A percentile compares a stretch with the other conserved stretches of the same genome.
Evolutionary conservation across 805 yeast species (phyloP).

Genomic region (Barnettozyma californica): DNA sequence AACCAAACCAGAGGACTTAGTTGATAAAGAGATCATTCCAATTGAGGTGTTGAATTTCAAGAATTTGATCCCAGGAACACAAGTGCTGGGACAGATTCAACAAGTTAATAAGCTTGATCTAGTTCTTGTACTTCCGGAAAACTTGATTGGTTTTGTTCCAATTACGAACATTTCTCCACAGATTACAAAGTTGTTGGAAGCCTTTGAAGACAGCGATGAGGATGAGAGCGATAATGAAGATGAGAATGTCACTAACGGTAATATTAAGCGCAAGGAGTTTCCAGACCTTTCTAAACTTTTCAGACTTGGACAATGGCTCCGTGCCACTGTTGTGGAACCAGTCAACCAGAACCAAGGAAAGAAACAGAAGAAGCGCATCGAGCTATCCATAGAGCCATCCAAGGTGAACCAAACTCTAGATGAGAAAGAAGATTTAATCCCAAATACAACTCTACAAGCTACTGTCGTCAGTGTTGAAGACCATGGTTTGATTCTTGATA

Average conservation of each 20-base stretch:
- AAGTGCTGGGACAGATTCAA: conserved; percentile 71
- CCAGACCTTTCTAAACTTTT: conserved; percentile 56
- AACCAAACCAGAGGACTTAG: conserved; percentile 16
- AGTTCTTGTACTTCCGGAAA: conserved; percentile 71
- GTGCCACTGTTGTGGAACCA: conserved; percentile 68
- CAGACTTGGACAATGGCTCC: conserved; percentile 76
- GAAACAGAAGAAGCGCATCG: conserved; percentile 53
- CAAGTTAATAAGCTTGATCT: conserved; percentile 59
- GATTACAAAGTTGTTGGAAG: conserved; percentile 52
- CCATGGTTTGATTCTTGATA: conserved; percentile 76
- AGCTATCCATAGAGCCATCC: conserved; percentile 69
- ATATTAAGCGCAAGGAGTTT: conserved; percentile 34
- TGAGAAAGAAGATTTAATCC: conserved; percentile 54
- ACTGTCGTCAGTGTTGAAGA: conserved; percentile 81
- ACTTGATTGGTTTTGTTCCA: conserved; percentile 72
- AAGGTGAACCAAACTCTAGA: conserved; percentile 55
- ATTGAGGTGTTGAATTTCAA: conserved; percentile 62
- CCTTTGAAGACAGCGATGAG: conserved; percentile 40
- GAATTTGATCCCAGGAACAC: conserved; percentile 62
- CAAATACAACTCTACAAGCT: conserved; percentile 68
- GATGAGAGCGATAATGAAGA: conserved; percentile 33
- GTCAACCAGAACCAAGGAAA: conserved; percentile 27
- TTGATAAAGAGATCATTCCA: conserved; percentile 31
- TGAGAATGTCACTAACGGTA: conserved; percentile 27
- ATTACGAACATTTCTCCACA: conserved; percentile 66